Evolutionary conservation across 2,329 filamentous ascomycete species (phyloP).

Genomic region (Paecilomyces sp.): DNA sequence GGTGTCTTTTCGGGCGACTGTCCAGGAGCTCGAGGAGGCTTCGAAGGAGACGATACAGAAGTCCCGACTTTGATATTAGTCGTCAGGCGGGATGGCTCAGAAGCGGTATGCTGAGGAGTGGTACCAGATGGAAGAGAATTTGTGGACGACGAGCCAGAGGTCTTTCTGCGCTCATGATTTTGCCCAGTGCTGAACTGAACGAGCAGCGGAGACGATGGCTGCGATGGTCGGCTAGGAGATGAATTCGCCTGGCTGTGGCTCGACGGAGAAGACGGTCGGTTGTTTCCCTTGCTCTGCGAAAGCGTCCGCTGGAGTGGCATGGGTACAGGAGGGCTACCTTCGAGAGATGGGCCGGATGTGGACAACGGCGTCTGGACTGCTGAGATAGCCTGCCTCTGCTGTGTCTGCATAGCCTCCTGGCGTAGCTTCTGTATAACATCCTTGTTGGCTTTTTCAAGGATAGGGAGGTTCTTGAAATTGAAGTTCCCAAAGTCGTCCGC

Average conservation of each 20-base stretch:
- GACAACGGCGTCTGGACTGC: conserved; percentile 23
- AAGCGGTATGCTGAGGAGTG: conserved; percentile 62
- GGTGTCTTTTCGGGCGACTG: conserved; percentile 55
- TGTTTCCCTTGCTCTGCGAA: conserved; percentile 71
- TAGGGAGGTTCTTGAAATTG: conserved; percentile 92
- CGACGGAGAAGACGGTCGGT: conserved; percentile 81
- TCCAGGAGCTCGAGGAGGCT: conserved; percentile 33
- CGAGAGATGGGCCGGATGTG: conserved; percentile 63
- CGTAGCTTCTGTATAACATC: conserved; percentile 95
- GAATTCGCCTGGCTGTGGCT: conserved; percentile 70
- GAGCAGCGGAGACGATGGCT: conserved; percentile 82
- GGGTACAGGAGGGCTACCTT: conserved; percentile 76
- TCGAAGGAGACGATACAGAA: conserved; percentile 48
- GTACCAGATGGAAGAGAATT: conserved; percentile 71
- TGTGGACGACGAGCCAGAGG: conserved; percentile 80
- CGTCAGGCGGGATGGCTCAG: conserved; percentile 61
- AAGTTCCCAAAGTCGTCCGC: conserved; percentile 95
- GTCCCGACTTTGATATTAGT: conserved; percentile 45
- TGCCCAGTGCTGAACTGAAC: conserved; percentile 89
- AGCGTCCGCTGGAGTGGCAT: conserved; percentile 74
- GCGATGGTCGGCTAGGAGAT: conserved; percentile 79
- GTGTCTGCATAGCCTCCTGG: conserved; percentile 75
- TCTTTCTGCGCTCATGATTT: conserved; percentile 77
- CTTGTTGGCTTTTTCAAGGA: conserved; percentile 96
- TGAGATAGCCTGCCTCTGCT: conserved; percentile 43